phyloP scores from a whole-genome alignment of 352 stramenopile genomes.

The Globisporangium cylindrosporum region DNA sequence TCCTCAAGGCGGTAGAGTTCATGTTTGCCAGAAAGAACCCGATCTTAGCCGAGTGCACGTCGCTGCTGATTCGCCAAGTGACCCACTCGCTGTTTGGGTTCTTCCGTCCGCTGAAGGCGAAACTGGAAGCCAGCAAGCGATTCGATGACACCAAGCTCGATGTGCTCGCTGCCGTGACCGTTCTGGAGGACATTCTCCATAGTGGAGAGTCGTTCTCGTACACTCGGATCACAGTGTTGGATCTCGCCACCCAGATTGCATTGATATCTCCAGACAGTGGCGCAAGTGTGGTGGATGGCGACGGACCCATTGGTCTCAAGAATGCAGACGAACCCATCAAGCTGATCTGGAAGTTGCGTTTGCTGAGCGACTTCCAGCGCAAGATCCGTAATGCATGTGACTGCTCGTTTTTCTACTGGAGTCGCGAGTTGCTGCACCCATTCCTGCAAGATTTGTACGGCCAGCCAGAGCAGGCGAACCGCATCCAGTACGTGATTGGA shows the following conservation, averaged over 20 bases:
- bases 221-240: conserved; percentile 76
- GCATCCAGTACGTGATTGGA: conserved; percentile 80
- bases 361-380: conserved; percentile 89
- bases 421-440: conserved; percentile 81
- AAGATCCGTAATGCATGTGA: conserved; percentile 85
- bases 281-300: conserved; percentile 33
- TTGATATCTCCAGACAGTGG: conserved; percentile 60
- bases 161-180: conserved; percentile 75
- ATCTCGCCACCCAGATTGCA: conserved; percentile 78
- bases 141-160: conserved; percentile 89
- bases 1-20: conserved; percentile 92
- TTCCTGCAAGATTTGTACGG: conserved; percentile 86
- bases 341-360: conserved; percentile 80
- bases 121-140: conserved; percentile 80
- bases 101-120: conserved; percentile 80
- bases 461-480: conserved; percentile 75
- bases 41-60: conserved; percentile 70
- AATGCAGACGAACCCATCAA: conserved; percentile 72
- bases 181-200: conserved; percentile 84
- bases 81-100: conserved; percentile 76
- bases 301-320: conserved; percentile 46
- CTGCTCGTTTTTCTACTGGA: conserved; percentile 94
- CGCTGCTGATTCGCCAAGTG: conserved; percentile 74
- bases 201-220: conserved; percentile 82
- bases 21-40: conserved; percentile 90